A percentile compares a stretch with the other conserved stretches of the same genome.
Evolutionary conservation across 331 rosid genomes (phyloP).

Genomic region (Spiraea crenata): DNA sequence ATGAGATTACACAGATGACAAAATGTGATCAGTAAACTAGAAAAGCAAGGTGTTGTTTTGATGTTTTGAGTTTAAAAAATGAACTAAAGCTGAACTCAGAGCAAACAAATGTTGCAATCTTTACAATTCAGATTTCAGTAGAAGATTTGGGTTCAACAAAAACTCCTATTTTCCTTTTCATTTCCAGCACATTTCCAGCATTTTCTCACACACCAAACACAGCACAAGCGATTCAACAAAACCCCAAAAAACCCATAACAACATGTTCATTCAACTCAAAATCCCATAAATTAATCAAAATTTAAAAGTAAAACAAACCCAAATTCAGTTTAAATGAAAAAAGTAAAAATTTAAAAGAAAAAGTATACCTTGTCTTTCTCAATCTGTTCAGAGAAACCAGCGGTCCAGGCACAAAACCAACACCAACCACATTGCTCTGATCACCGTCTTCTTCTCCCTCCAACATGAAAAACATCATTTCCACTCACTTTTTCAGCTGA

Average conservation of each 20-base stretch:
- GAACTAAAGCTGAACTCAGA: too few species aligned
- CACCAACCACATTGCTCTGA: constrained; percentile 26
- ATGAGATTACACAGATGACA: background rate
- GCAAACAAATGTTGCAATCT: too few species aligned
- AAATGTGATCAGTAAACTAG: background rate
- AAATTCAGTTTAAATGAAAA: background rate
- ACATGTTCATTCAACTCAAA: background rate
- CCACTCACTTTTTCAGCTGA: constrained; percentile 39
- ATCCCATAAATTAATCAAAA: background rate
- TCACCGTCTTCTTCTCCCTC: constrained; percentile 29
- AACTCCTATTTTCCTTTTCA: background rate
- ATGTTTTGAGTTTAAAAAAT: too few species aligned
- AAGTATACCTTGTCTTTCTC: constrained; percentile 73
- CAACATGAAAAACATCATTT: constrained; percentile 34
- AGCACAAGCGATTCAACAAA: background rate
- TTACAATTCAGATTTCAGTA: too few species aligned
- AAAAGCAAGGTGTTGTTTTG: background rate
- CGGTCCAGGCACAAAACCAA: constrained; percentile 80
- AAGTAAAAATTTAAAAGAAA: too few species aligned
- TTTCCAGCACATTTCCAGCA: background rate
- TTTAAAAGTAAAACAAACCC: background rate
- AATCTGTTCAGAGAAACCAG: constrained; percentile 91
- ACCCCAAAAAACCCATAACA: background rate
- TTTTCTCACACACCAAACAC: background rate
- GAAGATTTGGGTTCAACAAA: constrained; percentile 2